Base-by-base conservation (phyloP, 140 eudicot species). In the Flaveria floridana region DNA sequence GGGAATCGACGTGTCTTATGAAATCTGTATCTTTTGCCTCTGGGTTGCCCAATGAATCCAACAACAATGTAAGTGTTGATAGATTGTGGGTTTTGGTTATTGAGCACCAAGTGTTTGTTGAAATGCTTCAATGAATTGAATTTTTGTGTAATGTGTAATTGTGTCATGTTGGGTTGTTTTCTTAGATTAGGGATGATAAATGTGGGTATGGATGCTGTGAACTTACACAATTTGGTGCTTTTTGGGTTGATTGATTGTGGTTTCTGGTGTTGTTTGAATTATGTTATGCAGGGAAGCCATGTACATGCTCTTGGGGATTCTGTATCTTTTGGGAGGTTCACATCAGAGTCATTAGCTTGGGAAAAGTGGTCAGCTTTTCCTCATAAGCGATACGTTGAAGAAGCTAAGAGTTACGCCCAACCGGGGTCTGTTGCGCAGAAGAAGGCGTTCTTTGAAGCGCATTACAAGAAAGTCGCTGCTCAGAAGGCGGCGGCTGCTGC, bases 391-490 rank as follows among this genome's bases (percentile, higher is more conserved):
- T 88, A 93, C 9, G 96, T 93, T 19, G 97, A 90, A 64, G 98
- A 93, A 71, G 98, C 97, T 3, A 88, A 90, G 83, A 86, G 89
- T 61, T 93, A 86, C n/a, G 85, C 98, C 0, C 83, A 82, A 79
- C 97, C 97, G 0, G 98, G 98, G 15, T 93, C 98, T 52, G 98
- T 93, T 6, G 97, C 97, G 1, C 85, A 88, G 79, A 93, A 90
- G 79, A 93, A 93, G 76, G 98, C 97, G 30, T 93, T 86, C 66
- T 90, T 93, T 46, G 98, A 93, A 84, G 98, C 98, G 68, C 96
- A 90, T 86, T 93, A 90, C 82, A 93, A 93, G 87, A 86, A 79
- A 78, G 76, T 92, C 47, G 96, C 96, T 7, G 96, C 97, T 41
- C 82, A 77, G 47, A 82, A 78, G 65, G 97, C 91, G 0, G 91